Conservation (phyloP, 768 basidiomycete genomes). For the Cystobasidium tubakii region DNA sequence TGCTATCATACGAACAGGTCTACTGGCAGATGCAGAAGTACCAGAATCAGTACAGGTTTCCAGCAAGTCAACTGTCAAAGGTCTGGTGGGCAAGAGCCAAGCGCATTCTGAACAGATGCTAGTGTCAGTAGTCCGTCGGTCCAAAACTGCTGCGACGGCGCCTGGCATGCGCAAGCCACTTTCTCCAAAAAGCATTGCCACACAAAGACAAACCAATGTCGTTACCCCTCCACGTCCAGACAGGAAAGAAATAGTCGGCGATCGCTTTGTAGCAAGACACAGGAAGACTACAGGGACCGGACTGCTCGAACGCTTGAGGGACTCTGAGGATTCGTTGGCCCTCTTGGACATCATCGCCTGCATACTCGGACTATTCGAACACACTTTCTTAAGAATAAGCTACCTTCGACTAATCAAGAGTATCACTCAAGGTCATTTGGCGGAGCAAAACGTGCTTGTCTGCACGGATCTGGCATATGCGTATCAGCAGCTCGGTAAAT, state of each 20-base stretch:
- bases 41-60: background rate
- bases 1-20: background rate
- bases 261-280: background rate
- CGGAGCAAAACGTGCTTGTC: background rate
- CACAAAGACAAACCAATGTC: background rate
- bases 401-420: constrained; percentile 62
- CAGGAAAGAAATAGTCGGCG: background rate
- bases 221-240: background rate
- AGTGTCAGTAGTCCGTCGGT: background rate
- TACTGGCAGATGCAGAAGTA: background rate
- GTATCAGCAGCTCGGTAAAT: constrained; percentile 70
- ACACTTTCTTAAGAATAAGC: constrained; percentile 62
- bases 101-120: background rate
- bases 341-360: constrained; percentile 46
- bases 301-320: background rate
- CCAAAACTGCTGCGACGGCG: background rate
- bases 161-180: constrained; percentile 26
- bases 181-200: background rate
- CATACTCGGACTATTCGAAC: constrained; percentile 65
- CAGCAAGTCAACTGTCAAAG: background rate
- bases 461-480: constrained; percentile 61
- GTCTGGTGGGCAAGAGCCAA: no score
- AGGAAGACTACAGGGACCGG: background rate
- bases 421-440: constrained; percentile 46
- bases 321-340: background rate